Base-by-base conservation (phyloP, 192 early-diverging fungal genomes). In the Obelidium mucronatum region DNA sequence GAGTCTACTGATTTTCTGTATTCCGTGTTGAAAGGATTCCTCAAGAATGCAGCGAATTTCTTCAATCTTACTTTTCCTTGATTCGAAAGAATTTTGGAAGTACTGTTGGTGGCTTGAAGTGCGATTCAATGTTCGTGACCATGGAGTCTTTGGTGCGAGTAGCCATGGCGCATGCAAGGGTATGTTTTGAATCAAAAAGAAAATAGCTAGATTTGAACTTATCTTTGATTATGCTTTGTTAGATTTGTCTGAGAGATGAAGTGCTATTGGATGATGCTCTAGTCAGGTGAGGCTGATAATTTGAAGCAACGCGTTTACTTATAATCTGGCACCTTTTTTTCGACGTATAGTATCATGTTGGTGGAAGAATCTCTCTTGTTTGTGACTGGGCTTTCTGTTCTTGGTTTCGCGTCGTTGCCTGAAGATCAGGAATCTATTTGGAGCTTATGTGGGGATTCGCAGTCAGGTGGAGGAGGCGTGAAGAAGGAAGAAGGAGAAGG, bases 131-230 rank as follows among this genome's bases (percentile, higher is more conserved):
- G 62, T 64, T 64, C 52, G 42, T 52, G 19, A 68, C 11, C 11
- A 54, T 52, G 40, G 42, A 52, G 44, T 68, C 67, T 11, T 39
- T 68, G 30, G 52, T 68, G 52, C 17, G 67, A 1, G 40, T 68
- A 17, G 67, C 67, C 8, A 68, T 33, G 34, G 67, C 67, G 17
- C 67, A 52, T 35, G 67, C 67, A 34, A 48, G 67, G 67, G 42
- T 68, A 30, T 26, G 8, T 8, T 2, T 39, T 17, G 13, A 60
- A 26, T 66, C 39, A 19, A 39, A 37, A 13, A 1, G 15, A 22
- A 2, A 2, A 1, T 40, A 40, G 62, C 26, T 34, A 39, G 39
- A 0, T 22, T 64, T 64, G 37, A 39, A 22, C 33, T 33, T 5
- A 37, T 30, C 11, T 60, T 60, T 60, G 22, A 28, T 19, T 30